phyloP scores from a whole-genome alignment of 345 rosid species.

The Durio zibethinus region DNA sequence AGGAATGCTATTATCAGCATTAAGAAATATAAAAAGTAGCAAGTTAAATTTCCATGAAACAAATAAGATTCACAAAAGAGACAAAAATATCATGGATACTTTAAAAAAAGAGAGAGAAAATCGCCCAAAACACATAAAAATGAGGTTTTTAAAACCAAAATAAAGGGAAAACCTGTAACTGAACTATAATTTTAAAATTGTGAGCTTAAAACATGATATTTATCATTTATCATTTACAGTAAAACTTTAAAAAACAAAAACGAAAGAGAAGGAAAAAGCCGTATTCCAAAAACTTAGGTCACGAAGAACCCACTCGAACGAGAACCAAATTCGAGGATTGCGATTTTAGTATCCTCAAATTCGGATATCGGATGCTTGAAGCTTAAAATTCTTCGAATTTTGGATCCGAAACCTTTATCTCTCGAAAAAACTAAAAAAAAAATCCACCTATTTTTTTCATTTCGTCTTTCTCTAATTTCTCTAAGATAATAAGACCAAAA shows the following conservation, averaged over 20 bases:
- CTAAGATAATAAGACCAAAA: background rate
- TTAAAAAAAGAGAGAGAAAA: background rate
- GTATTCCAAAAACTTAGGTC: constrained; percentile 12
- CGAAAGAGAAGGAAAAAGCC: background rate
- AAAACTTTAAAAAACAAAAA: background rate
- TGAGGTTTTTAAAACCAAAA: background rate
- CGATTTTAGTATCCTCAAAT: background rate
- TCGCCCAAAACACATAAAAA: background rate
- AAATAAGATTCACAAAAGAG: background rate
- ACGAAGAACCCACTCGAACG: background rate
- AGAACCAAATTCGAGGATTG: constrained; percentile 11
- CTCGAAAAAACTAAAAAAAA: background rate
- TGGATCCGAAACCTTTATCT: background rate
- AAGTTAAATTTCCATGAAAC: background rate
- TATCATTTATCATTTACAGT: background rate
- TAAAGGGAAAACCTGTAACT: constrained; percentile 3
- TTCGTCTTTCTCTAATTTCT: background rate
- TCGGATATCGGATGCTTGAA: background rate
- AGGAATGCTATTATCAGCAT: background rate
- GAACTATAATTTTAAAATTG: background rate
- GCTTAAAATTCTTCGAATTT: background rate
- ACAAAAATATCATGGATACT: background rate
- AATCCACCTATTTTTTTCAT: background rate
- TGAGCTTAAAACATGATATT: background rate
- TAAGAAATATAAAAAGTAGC: background rate